These are phyloP conservation scores for Dalbergia cultrata DNA, from an alignment of 306 rosid species.

Conservation along the genomic window DNA sequence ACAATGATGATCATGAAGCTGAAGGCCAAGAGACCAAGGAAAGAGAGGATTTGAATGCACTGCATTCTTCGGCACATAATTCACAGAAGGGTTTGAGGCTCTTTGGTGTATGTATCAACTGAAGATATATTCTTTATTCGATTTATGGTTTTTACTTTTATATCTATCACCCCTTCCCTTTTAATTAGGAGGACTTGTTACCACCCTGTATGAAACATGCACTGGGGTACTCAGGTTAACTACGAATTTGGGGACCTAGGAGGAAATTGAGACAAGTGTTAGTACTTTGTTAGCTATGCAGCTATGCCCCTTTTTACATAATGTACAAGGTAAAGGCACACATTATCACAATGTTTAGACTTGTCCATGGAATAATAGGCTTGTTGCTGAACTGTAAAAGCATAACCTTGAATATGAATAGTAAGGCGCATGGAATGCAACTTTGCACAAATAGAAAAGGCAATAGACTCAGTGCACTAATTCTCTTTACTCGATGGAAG, in stretches of 20 bases:
- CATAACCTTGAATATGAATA: no score
- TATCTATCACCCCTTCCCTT: neutral
- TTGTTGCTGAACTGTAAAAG: no score
- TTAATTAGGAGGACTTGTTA: neutral
- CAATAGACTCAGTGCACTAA: no score
- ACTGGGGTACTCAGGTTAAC: conserved; percentile 17
- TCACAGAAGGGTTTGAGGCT: conserved; percentile 48
- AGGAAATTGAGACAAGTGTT: neutral
- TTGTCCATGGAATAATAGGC: neutral
- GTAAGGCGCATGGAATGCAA: no score
- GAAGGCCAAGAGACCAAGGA: conserved; percentile 2
- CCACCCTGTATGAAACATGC: neutral
- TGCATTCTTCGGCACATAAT: no score
- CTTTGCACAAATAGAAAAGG: no score
- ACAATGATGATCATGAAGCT: neutral
- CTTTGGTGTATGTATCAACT: conserved; percentile 56
- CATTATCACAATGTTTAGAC: neutral
- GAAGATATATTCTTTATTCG: neutral
- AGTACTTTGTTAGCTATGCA: neutral
- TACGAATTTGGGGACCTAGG: neutral
- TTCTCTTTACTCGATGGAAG: no score
- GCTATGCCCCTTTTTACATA: neutral
- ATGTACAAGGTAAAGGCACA: neutral
- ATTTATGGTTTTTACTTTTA: no score
- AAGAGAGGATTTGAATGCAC: neutral